Percentiles rank a stretch among this genome's conserved stretches.
These are phyloP conservation scores for Solanum tarijense DNA, from an alignment of 257 asterid genomes.

Conservation along the genomic window DNA sequence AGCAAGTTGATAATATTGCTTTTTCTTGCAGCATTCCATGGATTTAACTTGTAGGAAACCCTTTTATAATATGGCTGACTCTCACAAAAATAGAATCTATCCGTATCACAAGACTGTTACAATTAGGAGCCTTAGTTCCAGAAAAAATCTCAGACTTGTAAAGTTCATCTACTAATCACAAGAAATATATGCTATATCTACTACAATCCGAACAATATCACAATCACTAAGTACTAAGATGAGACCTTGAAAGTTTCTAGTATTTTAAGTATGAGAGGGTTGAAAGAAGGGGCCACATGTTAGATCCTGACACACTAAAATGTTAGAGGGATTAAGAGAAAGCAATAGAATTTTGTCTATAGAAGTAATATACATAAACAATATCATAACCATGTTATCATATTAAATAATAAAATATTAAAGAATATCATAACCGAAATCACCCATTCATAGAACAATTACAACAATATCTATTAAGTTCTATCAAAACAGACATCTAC, in stretches of 20 bases:
- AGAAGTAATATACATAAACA: not conserved
- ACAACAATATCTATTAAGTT: not conserved
- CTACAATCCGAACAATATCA: not conserved
- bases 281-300: not conserved
- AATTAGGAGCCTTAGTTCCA: not conserved
- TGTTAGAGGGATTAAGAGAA: not conserved
- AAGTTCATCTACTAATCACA: not conserved
- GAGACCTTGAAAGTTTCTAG: not conserved
- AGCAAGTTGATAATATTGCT: not conserved
- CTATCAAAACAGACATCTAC: not conserved
- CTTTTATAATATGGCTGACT: not conserved
- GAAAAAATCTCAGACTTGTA: not conserved
- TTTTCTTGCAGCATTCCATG: not conserved
- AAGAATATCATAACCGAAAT: not conserved
- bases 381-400: not conserved
- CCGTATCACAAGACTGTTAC: not conserved
- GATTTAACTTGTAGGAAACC: not conserved
- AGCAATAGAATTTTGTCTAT: not conserved
- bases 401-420: not conserved
- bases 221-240: not conserved
- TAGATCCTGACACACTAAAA: not conserved
- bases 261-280: not conserved
- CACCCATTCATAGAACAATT: not conserved
- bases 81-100: not conserved
- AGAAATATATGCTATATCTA: not conserved